phyloP scores from a whole-genome alignment of 176 grass and related monocot genomes.

The Cymbopogon citratus region DNA sequence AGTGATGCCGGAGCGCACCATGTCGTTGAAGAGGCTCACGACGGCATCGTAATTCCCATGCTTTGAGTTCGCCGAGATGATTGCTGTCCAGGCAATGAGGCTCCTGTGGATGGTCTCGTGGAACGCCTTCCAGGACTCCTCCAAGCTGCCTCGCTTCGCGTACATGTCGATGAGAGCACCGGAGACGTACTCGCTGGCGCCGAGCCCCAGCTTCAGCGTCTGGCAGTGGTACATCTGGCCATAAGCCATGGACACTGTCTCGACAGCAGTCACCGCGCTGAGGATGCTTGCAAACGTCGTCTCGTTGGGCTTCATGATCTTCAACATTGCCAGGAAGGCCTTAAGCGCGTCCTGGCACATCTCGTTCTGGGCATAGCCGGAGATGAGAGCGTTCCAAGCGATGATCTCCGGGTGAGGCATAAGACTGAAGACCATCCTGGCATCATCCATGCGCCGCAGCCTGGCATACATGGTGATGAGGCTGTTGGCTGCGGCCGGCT shows the following conservation, averaged over 20 bases:
- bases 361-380: constrained; percentile 73
- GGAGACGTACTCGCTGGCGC: constrained; percentile 48
- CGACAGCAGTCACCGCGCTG: constrained; percentile 44
- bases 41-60: constrained; percentile 53
- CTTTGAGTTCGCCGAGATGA: constrained; percentile 68
- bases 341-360: constrained; percentile 48
- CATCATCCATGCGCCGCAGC: constrained; percentile 41
- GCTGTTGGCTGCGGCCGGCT: constrained; percentile 51
- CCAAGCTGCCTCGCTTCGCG: constrained; percentile 66
- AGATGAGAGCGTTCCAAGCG: constrained; percentile 79
- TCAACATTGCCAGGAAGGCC: constrained; percentile 55
- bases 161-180: constrained; percentile 90
- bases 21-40: constrained; percentile 56
- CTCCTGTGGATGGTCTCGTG: constrained; percentile 22
- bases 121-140: constrained; percentile 55
- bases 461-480: constrained; percentile 89
- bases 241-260: constrained; percentile 62
- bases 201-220: constrained; percentile 44
- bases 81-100: constrained; percentile 64
- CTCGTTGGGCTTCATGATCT: constrained; percentile 46
- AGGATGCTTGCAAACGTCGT: constrained; percentile 74
- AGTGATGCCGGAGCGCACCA: constrained; percentile 35
- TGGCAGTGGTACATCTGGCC: constrained; percentile 66
- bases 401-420: constrained; percentile 49
- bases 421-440: constrained; percentile 48